Evolutionary conservation across 768 basidiomycete genomes (phyloP).

Genomic region (Serendipita vermifera): DNA sequence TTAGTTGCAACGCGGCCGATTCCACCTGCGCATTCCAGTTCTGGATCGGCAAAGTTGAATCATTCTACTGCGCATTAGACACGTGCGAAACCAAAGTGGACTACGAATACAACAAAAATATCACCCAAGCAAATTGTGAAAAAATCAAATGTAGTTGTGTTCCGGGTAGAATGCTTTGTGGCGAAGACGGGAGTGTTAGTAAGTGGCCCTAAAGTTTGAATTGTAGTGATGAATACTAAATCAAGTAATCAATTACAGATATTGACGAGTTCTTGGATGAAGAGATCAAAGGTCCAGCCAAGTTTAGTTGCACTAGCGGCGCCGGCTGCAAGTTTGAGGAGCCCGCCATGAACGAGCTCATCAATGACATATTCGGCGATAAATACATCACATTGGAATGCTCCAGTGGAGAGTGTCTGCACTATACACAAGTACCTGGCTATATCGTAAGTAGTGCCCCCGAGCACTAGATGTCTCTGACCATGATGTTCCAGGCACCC

Average conservation of each 20-base stretch:
- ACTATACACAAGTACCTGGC: slow-evolving; percentile 90
- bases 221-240: not conserved
- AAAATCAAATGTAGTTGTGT: slow-evolving; percentile 84
- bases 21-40: slow-evolving; percentile 88
- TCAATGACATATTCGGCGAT: slow-evolving; percentile 89
- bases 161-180: slow-evolving; percentile 89
- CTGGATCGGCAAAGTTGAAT: slow-evolving; percentile 90
- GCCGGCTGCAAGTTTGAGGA: slow-evolving; percentile 84
- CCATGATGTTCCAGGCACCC: slow-evolving; percentile 38
- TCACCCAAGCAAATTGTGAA: slow-evolving; percentile 67
- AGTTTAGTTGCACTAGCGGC: slow-evolving; percentile 63
- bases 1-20: slow-evolving; percentile 61
- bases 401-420: slow-evolving; percentile 83
- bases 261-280: slow-evolving; percentile 87
- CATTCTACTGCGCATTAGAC: slow-evolving; percentile 85
- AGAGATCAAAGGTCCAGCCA: slow-evolving; percentile 81
- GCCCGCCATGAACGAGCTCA: slow-evolving; percentile 91
- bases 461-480: not conserved
- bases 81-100: slow-evolving; percentile 42
- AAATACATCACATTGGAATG: slow-evolving; percentile 77
- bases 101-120: slow-evolving; percentile 50
- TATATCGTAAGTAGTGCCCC: slow-evolving; percentile 43
- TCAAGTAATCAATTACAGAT: slow-evolving; percentile 34
- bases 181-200: slow-evolving; percentile 90
- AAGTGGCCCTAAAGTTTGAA: slow-evolving; percentile 23